A percentile compares a stretch with the other conserved stretches of the same genome.
These are phyloP conservation scores for Vaccinium macrocarpon DNA, from an alignment of 148 eudicot genomes.

Conservation along the genomic window DNA sequence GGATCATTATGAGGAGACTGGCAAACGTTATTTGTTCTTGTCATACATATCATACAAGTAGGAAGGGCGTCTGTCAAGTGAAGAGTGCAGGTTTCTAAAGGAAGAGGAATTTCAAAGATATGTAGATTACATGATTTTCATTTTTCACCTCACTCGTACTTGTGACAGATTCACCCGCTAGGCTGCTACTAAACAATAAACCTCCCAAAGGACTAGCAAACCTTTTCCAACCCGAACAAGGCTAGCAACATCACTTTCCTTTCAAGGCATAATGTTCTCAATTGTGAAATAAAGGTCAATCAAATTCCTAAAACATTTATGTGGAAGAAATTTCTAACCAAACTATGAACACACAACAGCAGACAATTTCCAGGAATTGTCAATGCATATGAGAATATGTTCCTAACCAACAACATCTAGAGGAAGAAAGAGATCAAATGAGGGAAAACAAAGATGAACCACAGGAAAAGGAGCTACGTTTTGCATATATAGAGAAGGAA, in stretches of 20 bases:
- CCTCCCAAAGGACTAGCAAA: not conserved
- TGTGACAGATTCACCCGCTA: not conserved
- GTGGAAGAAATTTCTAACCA: not conserved
- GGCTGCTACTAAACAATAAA: not conserved
- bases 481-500: constrained; percentile 25
- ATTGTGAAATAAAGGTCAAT: not conserved
- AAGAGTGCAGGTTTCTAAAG: not conserved
- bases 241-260: not conserved
- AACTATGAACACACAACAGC: not conserved
- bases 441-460: not conserved
- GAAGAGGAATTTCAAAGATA: not conserved
- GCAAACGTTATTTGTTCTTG: not conserved
- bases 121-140: not conserved
- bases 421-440: not conserved
- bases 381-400: not conserved
- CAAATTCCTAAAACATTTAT: constrained; percentile 1
- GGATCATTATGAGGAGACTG: not conserved
- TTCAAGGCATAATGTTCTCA: constrained; percentile 1
- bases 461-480: constrained; percentile 26
- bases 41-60: not conserved
- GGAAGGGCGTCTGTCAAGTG: not conserved
- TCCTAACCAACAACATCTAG: not conserved
- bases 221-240: not conserved
- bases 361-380: not conserved
- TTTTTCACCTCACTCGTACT: not conserved